Conservation (phyloP, 106 monocot genomes). For the Dioscorea zingiberensis region DNA sequence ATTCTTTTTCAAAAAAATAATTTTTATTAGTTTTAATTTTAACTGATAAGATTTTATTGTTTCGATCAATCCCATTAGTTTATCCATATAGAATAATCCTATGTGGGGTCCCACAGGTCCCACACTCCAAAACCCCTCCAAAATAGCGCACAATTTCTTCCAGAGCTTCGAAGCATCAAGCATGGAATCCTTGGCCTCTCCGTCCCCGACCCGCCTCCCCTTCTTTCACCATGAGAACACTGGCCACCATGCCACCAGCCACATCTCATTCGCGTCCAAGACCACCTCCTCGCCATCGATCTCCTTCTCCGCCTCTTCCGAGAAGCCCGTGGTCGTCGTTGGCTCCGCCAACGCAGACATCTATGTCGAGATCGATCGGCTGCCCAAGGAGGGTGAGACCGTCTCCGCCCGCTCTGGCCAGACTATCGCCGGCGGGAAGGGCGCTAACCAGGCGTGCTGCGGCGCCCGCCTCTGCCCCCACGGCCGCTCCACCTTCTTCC, state of each 20-base stretch:
- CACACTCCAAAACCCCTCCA: no score
- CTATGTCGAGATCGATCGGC: conserved; percentile 81
- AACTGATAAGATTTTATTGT: no score
- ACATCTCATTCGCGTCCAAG: background rate
- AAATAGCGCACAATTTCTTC: no score
- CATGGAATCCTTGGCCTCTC: background rate
- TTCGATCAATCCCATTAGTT: no score
- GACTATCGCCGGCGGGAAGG: conserved; percentile 93
- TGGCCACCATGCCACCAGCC: background rate
- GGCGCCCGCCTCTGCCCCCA: conserved; percentile 45
- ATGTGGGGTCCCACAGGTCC: no score
- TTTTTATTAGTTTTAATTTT: no score
- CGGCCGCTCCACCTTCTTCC: conserved; percentile 55
- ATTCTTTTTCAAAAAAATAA: no score
- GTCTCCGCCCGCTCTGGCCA: conserved; percentile 54
- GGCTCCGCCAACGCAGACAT: conserved; percentile 99
- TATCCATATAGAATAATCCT: no score
- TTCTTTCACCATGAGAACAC: background rate
- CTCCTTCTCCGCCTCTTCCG: conserved; percentile 7
- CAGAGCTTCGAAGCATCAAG: background rate
- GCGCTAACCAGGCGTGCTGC: conserved; percentile 98
- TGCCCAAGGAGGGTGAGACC: conserved; percentile 72
- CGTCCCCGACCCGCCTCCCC: background rate
- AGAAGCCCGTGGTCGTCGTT: conserved; percentile 67
- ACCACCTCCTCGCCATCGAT: background rate